Evolutionary conservation across 352 stramenopile species (phyloP), one percentile per base, ranked within the genome.

Genomic region (Phytophthora agathidicida): DNA sequence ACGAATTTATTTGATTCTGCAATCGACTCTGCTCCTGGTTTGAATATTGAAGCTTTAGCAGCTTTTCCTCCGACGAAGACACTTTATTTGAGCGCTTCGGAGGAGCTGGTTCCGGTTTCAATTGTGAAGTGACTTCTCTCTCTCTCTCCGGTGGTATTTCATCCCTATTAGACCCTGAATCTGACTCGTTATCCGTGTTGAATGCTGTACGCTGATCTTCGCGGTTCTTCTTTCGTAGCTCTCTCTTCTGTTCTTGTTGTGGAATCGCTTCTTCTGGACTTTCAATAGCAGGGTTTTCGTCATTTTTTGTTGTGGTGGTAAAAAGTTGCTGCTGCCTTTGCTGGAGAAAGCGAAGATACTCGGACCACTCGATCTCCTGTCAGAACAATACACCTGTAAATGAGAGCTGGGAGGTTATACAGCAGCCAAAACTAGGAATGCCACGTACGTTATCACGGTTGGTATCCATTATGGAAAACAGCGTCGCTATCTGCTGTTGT

Each of bases 281-380:
- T 3, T 50, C 26, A 33, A 10, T 17, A 20, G 7, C 16, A 17
- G 19, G 22, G 26, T 16, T 22, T 42, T 49, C 39, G 5, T 46
- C 31, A 2, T 26, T n/a, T 10, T 36, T 20, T 11, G 43, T 27
- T 19, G 19, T 3, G 30, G 9, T 35, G 3, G 3, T 6, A 14
- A 37, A 33, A 7, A 47, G 2, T 7, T 57, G 27, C 3, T 53
- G 35, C 7, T 64, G 53, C 27, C 39, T 50, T 20, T 50, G 57
- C 19, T 67, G 51, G 0, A 90, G 47, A 41, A 86, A 87, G 9
- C 51, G 52, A 13, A 90, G 54, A 65, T 80, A 90, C 27, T 90
- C 77, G n/a, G 48, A 22, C 80, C 80, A 90, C 37, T 83, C 65
- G 11, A 87, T 71, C 14, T 63, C 54, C 73, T 86, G 31, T 23